Conservation (phyloP, 352 stramenopile genomes). For the Peronospora destructor region DNA sequence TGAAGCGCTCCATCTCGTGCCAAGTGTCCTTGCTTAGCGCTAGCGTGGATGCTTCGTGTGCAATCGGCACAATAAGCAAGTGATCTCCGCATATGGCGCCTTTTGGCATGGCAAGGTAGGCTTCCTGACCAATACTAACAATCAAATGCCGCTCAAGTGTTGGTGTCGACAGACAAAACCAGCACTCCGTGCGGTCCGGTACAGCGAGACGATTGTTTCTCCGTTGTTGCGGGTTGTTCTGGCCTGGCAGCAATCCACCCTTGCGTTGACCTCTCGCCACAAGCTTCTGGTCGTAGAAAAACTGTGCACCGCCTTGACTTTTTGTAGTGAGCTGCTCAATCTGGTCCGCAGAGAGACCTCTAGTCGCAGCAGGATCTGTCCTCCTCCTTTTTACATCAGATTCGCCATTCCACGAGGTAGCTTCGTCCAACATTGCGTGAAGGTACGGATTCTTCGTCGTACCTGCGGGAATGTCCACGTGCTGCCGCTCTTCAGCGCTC, state of each 20-base stretch:
- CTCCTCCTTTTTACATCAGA: constrained; percentile 41
- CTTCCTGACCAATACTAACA: constrained; percentile 72
- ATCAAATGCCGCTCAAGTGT: constrained; percentile 76
- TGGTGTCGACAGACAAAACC: constrained; percentile 77
- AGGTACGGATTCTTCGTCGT: constrained; percentile 72
- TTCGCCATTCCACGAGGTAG: constrained; percentile 16
- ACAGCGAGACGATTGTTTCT: constrained; percentile 29
- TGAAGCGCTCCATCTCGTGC: constrained; percentile 66
- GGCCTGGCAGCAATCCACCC: constrained; percentile 28
- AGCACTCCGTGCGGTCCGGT: constrained; percentile 68
- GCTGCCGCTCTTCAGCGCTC: constrained; percentile 20
- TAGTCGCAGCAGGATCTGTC: constrained; percentile 14
- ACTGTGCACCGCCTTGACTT: constrained; percentile 37
- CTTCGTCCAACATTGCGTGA: constrained; percentile 25
- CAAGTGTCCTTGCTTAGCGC: constrained; percentile 35
- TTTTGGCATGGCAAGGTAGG: constrained; percentile 77
- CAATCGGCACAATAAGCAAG: constrained; percentile 71
- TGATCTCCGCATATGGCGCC: constrained; percentile 72
- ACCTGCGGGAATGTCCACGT: constrained; percentile 56
- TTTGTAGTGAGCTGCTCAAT: constrained; percentile 56
- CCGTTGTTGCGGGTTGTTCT: constrained; percentile 21
- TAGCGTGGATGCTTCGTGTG: constrained; percentile 56
- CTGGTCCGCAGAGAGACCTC: constrained; percentile 53
- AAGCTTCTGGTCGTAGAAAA: constrained; percentile 73
- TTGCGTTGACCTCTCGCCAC: constrained; percentile 46